These are phyloP conservation scores for Teratosphaeria viscida DNA, from an alignment of 2,329 filamentous ascomycete genomes.

Conservation along the genomic window DNA sequence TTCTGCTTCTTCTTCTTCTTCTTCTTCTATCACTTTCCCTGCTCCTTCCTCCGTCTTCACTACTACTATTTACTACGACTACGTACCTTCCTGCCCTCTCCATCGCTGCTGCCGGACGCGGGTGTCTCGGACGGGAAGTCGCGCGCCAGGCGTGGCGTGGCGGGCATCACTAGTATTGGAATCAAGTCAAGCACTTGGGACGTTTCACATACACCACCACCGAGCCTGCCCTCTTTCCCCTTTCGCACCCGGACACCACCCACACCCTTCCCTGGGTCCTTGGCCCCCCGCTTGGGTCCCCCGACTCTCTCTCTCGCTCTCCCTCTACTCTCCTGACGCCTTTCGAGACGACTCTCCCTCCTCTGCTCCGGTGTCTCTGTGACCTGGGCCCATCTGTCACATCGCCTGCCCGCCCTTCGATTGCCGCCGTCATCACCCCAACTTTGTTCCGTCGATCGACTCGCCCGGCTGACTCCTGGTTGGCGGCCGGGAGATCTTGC, in stretches of 20 bases:
- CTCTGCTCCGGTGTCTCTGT: neutral
- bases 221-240: neutral
- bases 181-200: neutral
- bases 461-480: neutral
- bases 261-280: neutral
- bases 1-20: too few species aligned
- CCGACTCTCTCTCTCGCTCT: neutral
- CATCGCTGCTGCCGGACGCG: neutral
- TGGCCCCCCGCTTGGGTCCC: neutral
- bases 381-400: too few species aligned
- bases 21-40: too few species aligned
- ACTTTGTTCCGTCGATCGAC: too few species aligned
- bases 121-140: neutral
- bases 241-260: neutral
- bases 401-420: too few species aligned
- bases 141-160: neutral
- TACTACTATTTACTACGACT: neutral
- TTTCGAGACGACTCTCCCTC: neutral
- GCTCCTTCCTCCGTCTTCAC: neutral
- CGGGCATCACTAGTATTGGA: neutral
- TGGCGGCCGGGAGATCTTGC: neutral
- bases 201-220: neutral
- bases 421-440: too few species aligned
- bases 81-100: too few species aligned
- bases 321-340: neutral